A percentile compares a stretch with the other conserved stretches of the same genome.
phyloP scores from a whole-genome alignment of 1,284 basidiomycete genomes.

The Fomitopsis pinicola region DNA sequence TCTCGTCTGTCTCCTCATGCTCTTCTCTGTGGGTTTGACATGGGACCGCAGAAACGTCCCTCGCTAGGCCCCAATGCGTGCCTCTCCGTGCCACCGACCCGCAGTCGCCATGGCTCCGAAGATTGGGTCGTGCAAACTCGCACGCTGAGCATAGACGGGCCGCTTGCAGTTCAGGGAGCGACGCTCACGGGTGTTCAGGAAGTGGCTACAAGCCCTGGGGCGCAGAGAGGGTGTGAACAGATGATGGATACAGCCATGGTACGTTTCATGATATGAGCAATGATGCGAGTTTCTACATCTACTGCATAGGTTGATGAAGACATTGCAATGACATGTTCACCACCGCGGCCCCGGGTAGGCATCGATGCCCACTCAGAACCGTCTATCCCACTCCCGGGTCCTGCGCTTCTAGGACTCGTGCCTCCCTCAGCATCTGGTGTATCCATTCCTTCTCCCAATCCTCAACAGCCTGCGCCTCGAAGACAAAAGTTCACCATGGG shows the following conservation, averaged over 20 bases:
- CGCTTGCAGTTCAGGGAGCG: conserved; percentile 24
- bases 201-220: neutral
- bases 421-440: neutral
- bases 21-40: neutral
- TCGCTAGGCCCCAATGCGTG: conserved; percentile 34
- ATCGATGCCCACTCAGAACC: conserved; percentile 6
- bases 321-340: conserved; percentile 5
- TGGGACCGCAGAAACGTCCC: conserved; percentile 49
- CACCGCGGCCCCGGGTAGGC: conserved; percentile 2
- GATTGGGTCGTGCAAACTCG: conserved; percentile 67
- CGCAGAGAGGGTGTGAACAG: conserved; percentile 1
- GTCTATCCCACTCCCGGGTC: neutral
- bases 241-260: conserved; percentile 15
- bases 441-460: conserved; percentile 3
- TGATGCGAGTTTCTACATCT: neutral
- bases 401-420: neutral
- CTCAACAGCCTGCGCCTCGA: conserved; percentile 1
- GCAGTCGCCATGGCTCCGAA: conserved; percentile 37
- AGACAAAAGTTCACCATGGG: conserved; percentile 61
- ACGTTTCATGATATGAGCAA: neutral
- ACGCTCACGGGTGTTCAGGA: conserved; percentile 11
- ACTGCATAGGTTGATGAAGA: conserved; percentile 1
- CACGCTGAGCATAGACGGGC: conserved; percentile 54
- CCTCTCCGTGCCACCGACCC: conserved; percentile 21
- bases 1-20: neutral